A percentile compares a stretch with the other conserved stretches of the same genome.
Evolutionary conservation across 2,329 filamentous ascomycete species (phyloP).

Genomic region (Phyllosticta paracitricarpa): DNA sequence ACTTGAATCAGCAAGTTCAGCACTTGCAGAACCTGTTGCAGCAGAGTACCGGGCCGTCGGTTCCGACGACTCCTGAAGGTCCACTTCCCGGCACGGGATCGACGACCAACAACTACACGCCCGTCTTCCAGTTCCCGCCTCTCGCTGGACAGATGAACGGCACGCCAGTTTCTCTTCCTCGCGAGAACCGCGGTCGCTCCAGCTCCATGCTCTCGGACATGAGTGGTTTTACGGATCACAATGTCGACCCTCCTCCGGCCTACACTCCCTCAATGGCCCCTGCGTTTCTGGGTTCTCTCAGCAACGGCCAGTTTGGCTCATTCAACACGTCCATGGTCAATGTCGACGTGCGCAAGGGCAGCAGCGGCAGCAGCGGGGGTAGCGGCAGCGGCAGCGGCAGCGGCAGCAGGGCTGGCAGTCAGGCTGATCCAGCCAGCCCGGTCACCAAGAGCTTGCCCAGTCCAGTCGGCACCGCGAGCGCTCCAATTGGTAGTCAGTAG

Average conservation of each 20-base stretch:
- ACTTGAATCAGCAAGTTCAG: slow-evolving; percentile 26
- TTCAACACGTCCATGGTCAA: slow-evolving; percentile 6
- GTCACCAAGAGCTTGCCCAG: slow-evolving; percentile 12
- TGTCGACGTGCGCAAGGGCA: slow-evolving; percentile 27
- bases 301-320: slow-evolving; percentile 9
- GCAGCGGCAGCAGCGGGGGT: slow-evolving; percentile 34
- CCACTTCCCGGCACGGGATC: slow-evolving; percentile 41
- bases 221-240: slow-evolving; percentile 41
- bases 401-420: slow-evolving; percentile 24
- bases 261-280: slow-evolving; percentile 18
- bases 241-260: slow-evolving; percentile 25
- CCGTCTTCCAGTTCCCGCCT: slow-evolving; percentile 28
- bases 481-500: slow-evolving; percentile 2
- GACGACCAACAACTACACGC: slow-evolving; percentile 19
- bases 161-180: slow-evolving; percentile 23
- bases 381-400: slow-evolving; percentile 33
- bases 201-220: slow-evolving; percentile 44
- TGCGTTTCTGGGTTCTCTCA: slow-evolving; percentile 30
- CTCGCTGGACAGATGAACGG: slow-evolving; percentile 19
- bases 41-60: slow-evolving; percentile 27
- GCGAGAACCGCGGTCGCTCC: slow-evolving; percentile 36
- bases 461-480: slow-evolving; percentile 2
- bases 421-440: slow-evolving; percentile 29
- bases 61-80: slow-evolving; percentile 49
- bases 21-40: slow-evolving; percentile 32